Evolutionary conservation across 371 early-diverging fungal genomes (phyloP).

Genomic region (Haplosporangium sp.): DNA sequence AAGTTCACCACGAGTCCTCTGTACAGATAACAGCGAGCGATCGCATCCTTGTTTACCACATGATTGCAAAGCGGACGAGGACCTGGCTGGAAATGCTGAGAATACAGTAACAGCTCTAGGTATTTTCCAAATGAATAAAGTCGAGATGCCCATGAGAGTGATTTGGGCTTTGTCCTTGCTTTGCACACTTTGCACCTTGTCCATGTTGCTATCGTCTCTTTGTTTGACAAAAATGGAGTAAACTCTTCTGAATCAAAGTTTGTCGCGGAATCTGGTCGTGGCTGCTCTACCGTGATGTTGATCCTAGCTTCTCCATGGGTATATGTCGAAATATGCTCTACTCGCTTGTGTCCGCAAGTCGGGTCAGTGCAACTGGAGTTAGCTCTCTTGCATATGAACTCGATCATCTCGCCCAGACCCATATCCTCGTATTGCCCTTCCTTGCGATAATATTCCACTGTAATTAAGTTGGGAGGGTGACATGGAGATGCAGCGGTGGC

Average conservation of each 20-base stretch:
- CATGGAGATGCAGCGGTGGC: slow-evolving; percentile 69
- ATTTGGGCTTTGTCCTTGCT: slow-evolving; percentile 47
- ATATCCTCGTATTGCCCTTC: slow-evolving; percentile 59
- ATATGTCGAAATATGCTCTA: slow-evolving; percentile 66
- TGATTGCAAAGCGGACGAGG: slow-evolving; percentile 60
- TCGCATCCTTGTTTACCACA: slow-evolving; percentile 35
- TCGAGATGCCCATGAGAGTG: slow-evolving; percentile 58
- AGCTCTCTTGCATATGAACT: slow-evolving; percentile 61
- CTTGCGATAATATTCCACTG: slow-evolving; percentile 66
- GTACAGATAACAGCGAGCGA: slow-evolving; percentile 61
- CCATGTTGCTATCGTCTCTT: slow-evolving; percentile 59
- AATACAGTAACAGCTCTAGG: slow-evolving; percentile 70
- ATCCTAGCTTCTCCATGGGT: slow-evolving; percentile 67
- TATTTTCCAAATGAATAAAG: slow-evolving; percentile 74
- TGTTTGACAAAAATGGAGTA: slow-evolving; percentile 24
- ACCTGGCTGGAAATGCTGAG: slow-evolving; percentile 58
- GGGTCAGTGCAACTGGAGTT: slow-evolving; percentile 51
- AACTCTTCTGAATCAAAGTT: slow-evolving; percentile 45
- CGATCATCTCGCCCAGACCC: slow-evolving; percentile 66
- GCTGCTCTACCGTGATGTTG: slow-evolving; percentile 57
- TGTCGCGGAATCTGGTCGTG: slow-evolving; percentile 22
- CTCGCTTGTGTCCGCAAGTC: slow-evolving; percentile 62
- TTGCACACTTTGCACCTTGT: slow-evolving; percentile 63
- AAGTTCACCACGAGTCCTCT: slow-evolving; percentile 61
- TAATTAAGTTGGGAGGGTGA: slow-evolving; percentile 64